Evolutionary conservation across 2,329 filamentous ascomycete genomes (phyloP).

Genomic region (Trichoderma brevicompactum): DNA sequence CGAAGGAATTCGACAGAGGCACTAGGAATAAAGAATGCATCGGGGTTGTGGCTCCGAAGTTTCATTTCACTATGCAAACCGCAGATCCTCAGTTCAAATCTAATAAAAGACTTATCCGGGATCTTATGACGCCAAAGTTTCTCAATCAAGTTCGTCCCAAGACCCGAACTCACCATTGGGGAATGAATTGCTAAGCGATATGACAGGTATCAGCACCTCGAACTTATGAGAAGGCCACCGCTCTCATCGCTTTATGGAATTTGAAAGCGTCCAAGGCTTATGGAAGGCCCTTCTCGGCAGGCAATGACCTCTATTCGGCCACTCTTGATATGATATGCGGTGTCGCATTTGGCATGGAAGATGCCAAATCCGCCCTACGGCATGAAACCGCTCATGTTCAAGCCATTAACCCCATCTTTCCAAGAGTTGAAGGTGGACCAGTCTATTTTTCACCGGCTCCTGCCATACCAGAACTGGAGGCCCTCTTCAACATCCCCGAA

Average conservation of each 20-base stretch:
- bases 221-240: constrained; percentile 40
- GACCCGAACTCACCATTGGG: too few species aligned
- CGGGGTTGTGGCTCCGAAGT: constrained; percentile 35
- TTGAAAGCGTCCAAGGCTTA: constrained; percentile 39
- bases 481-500: constrained; percentile 35
- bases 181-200: neutral
- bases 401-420: neutral
- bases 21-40: constrained; percentile 36
- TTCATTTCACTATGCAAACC: constrained; percentile 43
- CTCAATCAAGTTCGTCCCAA: constrained; percentile 36
- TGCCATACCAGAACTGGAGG: constrained; percentile 32
- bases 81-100: constrained; percentile 40
- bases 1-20: constrained; percentile 42
- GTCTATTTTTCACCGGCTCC: constrained; percentile 31
- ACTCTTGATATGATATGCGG: constrained; percentile 45
- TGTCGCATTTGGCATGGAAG: constrained; percentile 41
- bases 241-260: constrained; percentile 43
- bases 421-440: constrained; percentile 4
- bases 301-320: constrained; percentile 40
- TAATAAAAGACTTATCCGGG: constrained; percentile 42
- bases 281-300: constrained; percentile 41
- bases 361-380: constrained; percentile 31
- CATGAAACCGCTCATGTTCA: constrained; percentile 30
- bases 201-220: constrained; percentile 43
- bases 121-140: constrained; percentile 46